Percentiles rank a stretch among this genome's conserved stretches.
phyloP scores from a whole-genome alignment of 352 stramenopile genomes.

The Achlya hypogyna region DNA sequence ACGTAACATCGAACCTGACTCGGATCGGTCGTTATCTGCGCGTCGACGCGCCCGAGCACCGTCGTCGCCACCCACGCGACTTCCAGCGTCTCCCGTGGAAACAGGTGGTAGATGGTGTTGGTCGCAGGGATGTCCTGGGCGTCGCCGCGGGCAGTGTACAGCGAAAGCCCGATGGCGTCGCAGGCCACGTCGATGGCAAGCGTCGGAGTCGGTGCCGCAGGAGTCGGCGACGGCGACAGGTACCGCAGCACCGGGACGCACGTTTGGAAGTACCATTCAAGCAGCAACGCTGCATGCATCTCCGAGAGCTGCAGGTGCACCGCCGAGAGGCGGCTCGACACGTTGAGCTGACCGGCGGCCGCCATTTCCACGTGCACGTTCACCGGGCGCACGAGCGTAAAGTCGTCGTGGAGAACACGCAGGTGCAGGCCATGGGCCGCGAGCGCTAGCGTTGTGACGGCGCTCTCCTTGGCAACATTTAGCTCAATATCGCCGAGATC shows the following conservation, averaged over 20 bases:
- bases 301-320: constrained; percentile 10
- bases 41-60: neutral
- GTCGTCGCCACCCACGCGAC: neutral
- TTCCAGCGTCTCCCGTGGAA: neutral
- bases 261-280: constrained; percentile 14
- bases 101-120: neutral
- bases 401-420: constrained; percentile 17
- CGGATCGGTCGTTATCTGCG: neutral
- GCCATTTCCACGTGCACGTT: constrained; percentile 4
- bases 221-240: neutral
- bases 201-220: neutral
- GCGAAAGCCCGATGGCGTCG: constrained; percentile 4
- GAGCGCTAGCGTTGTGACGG: neutral
- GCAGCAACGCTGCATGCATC: constrained; percentile 11
- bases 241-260: constrained; percentile 6
- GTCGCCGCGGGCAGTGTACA: neutral
- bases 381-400: constrained; percentile 9
- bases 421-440: neutral
- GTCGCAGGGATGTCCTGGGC: no score
- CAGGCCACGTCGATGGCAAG: neutral
- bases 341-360: neutral
- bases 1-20: neutral
- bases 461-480: neutral
- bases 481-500: constrained; percentile 12
- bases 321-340: neutral